phyloP scores from a whole-genome alignment of 1,284 basidiomycete genomes.

The Apiotrichum domesticum region DNA sequence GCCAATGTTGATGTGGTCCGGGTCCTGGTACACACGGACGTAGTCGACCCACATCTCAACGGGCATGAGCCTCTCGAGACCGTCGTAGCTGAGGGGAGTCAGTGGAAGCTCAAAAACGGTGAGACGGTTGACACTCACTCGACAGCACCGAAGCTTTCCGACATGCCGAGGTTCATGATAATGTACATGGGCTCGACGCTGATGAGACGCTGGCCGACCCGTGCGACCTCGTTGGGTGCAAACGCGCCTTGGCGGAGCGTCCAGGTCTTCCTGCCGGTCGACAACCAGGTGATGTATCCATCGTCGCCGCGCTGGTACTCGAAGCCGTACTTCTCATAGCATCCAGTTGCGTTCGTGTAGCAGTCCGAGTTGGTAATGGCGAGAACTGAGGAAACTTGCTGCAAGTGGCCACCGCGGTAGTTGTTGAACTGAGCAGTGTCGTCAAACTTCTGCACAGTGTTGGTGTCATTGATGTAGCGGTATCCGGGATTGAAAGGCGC shows the following conservation, averaged over 20 bases:
- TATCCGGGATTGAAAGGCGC: slow-evolving; percentile 61
- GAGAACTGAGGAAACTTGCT: slow-evolving; percentile 69
- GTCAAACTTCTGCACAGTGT: slow-evolving; percentile 38
- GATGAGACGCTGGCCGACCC: slow-evolving; percentile 61
- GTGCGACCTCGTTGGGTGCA: slow-evolving; percentile 52
- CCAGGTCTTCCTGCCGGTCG: slow-evolving; percentile 52
- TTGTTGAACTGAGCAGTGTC: slow-evolving; percentile 59
- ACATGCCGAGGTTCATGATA: slow-evolving; percentile 46
- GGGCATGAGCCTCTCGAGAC: slow-evolving; percentile 44
- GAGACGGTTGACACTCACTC: slow-evolving; percentile 64
- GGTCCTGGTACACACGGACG: slow-evolving; percentile 49
- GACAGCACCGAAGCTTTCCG: slow-evolving; percentile 48
- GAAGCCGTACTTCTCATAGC: slow-evolving; percentile 55
- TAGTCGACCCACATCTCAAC: slow-evolving; percentile 49
- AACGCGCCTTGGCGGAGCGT: slow-evolving; percentile 56
- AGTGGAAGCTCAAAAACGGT: slow-evolving; percentile 42
- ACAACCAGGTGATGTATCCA: slow-evolving; percentile 64
- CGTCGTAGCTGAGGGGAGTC: slow-evolving; percentile 55
- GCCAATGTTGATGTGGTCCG: slow-evolving; percentile 42
- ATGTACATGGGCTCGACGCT: slow-evolving; percentile 65
- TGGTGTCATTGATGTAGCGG: slow-evolving; percentile 52
- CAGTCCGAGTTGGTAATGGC: slow-evolving; percentile 51
- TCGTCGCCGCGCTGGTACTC: slow-evolving; percentile 61
- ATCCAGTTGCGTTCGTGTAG: slow-evolving; percentile 51
- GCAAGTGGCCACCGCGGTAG: slow-evolving; percentile 69